phyloP scores from a whole-genome alignment of 2,329 filamentous ascomycete species.

The Waltergamsia citrina region DNA sequence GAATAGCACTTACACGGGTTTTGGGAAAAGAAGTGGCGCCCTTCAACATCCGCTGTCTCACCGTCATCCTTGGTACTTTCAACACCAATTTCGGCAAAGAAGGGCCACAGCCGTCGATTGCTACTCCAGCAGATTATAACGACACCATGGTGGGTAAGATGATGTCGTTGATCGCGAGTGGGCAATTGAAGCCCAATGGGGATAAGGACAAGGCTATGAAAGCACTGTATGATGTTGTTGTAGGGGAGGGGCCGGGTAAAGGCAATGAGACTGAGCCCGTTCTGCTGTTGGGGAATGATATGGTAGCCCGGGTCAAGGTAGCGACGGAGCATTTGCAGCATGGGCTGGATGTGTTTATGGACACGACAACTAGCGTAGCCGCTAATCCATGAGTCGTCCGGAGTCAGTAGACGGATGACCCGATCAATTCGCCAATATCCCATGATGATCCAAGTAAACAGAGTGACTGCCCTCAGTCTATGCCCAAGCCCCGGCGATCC shows the following conservation, averaged over 20 bases:
- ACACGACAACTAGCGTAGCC: too few relatives aligned
- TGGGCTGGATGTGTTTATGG: neutral
- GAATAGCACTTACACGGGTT: slow-evolving; percentile 28
- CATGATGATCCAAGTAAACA: too few relatives aligned
- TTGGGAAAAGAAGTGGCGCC: slow-evolving; percentile 32
- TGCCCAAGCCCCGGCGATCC: too few relatives aligned
- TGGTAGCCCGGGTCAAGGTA: slow-evolving; percentile 3
- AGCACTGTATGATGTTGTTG: slow-evolving; percentile 30
- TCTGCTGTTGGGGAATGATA: slow-evolving; percentile 7
- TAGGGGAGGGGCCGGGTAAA: slow-evolving; percentile 4
- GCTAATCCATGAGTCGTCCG: too few relatives aligned
- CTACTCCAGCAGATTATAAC: slow-evolving; percentile 28
- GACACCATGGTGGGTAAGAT: slow-evolving; percentile 22
- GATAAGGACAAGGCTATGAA: slow-evolving; percentile 34
- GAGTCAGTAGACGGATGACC: too few relatives aligned
- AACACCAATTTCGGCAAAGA: slow-evolving; percentile 30
- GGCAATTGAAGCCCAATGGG: slow-evolving; percentile 20
- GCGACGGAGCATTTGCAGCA: neutral
- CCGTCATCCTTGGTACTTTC: slow-evolving; percentile 32
- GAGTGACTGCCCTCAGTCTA: too few relatives aligned
- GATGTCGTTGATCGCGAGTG: slow-evolving; percentile 13
- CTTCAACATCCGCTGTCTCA: slow-evolving; percentile 31
- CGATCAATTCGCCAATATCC: too few relatives aligned
- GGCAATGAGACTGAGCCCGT: slow-evolving; percentile 6
- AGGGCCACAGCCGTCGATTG: slow-evolving; percentile 12